A percentile compares a stretch with the other conserved stretches of the same genome.
Evolutionary conservation across 164 flowering plant genomes (phyloP).

Genomic region (Vitis rupestris): DNA sequence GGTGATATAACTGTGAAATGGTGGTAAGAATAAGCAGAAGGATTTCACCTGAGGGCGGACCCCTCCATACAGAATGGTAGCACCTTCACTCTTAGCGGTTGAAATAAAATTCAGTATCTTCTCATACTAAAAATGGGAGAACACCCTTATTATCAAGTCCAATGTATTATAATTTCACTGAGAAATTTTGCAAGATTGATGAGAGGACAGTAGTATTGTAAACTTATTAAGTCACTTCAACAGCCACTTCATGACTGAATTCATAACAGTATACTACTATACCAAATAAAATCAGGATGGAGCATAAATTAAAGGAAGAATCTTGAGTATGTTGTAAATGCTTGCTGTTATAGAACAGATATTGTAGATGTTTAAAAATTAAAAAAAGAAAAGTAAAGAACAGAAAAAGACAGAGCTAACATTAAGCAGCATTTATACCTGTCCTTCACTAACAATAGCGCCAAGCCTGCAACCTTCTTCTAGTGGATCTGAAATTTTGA

Average conservation of each 20-base stretch:
- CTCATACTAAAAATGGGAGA: constrained; percentile 55
- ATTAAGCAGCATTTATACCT: constrained; percentile 46
- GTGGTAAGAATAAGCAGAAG: not conserved
- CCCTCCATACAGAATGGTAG: constrained; percentile 87
- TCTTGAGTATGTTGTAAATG: too few species aligned
- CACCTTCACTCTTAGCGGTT: constrained; percentile 93
- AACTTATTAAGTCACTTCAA: too few species aligned
- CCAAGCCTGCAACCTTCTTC: constrained; percentile 98
- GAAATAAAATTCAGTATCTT: constrained; percentile 75
- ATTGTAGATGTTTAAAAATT: too few species aligned
- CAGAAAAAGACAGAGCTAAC: not conserved
- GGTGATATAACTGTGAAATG: not conserved
- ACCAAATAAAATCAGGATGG: too few species aligned
- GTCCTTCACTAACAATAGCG: constrained; percentile 85
- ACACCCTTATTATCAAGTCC: too few species aligned
- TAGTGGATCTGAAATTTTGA: constrained; percentile 90
- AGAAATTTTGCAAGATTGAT: too few species aligned
- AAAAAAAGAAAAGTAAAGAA: constrained; percentile 10
- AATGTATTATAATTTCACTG: too few species aligned
- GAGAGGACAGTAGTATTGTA: too few species aligned
- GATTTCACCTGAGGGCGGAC: constrained; percentile 70
- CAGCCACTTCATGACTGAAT: too few species aligned
- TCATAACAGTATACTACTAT: too few species aligned
- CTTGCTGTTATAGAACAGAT: too few species aligned
- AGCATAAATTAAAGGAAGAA: too few species aligned